A percentile compares a stretch with the other conserved stretches of the same genome.
Conservation (phyloP, 1,139 yeast species). For the Zygosaccharomyces pseudobailii region DNA sequence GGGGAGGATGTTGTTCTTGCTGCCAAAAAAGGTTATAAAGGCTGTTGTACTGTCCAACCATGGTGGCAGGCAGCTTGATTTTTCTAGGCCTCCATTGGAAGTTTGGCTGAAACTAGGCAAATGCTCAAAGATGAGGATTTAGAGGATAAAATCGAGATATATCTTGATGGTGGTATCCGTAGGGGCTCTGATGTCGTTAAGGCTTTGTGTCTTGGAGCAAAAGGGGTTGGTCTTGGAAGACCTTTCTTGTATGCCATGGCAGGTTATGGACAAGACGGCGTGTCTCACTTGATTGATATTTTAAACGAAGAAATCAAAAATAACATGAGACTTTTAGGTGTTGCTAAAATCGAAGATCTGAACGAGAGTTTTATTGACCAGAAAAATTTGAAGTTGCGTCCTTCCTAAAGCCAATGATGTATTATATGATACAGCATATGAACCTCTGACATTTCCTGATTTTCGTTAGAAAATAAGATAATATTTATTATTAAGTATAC, state of each 20-base stretch:
- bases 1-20: slow-evolving; percentile 68
- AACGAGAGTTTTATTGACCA: slow-evolving; percentile 28
- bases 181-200: slow-evolving; percentile 63
- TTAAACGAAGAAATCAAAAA: slow-evolving; percentile 76
- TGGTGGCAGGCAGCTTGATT: slow-evolving; percentile 72
- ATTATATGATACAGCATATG: slow-evolving; percentile 16
- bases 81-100: slow-evolving; percentile 62
- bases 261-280: slow-evolving; percentile 74
- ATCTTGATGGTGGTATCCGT: slow-evolving; percentile 55
- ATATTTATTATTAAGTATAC: too few species aligned
- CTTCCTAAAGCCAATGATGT: slow-evolving; percentile 15
- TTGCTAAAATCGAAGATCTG: slow-evolving; percentile 56
- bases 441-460: slow-evolving; percentile 12
- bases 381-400: slow-evolving; percentile 11
- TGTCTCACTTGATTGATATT: slow-evolving; percentile 66
- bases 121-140: slow-evolving; percentile 44
- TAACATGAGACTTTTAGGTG: slow-evolving; percentile 88
- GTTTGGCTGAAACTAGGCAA: slow-evolving; percentile 61
- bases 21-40: slow-evolving; percentile 59
- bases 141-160: slow-evolving; percentile 44
- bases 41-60: slow-evolving; percentile 73
- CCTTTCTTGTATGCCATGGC: slow-evolving; percentile 69
- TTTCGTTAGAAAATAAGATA: neutral
- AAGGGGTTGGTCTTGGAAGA: slow-evolving; percentile 71
- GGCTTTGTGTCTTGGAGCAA: slow-evolving; percentile 69